These are phyloP conservation scores for Populus hybrid DNA, from an alignment of 441 rosid species.

Conservation along the genomic window DNA sequence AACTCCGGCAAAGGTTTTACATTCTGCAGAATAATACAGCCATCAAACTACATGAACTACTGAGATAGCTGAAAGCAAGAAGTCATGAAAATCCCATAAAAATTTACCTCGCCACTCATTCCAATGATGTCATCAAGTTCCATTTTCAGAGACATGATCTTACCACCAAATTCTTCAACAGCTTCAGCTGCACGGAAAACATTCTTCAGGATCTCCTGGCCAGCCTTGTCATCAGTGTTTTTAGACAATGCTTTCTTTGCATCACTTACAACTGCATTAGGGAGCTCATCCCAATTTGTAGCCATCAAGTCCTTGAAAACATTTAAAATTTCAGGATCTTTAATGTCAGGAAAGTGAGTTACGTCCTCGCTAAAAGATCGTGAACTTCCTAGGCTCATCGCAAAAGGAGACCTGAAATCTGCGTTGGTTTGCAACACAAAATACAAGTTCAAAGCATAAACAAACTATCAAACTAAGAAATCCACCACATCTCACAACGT, in stretches of 20 bases:
- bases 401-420: conserved; percentile 45
- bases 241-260: conserved; percentile 62
- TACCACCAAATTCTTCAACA: conserved; percentile 78
- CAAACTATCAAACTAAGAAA: background rate
- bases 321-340: conserved; percentile 48
- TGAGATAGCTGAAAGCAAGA: background rate
- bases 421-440: conserved; percentile 17
- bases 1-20: conserved; percentile 69
- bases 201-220: conserved; percentile 65
- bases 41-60: background rate
- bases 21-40: conserved; percentile 39
- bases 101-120: conserved; percentile 83
- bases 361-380: conserved; percentile 61
- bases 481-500: background rate
- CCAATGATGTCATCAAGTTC: conserved; percentile 89
- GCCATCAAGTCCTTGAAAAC: conserved; percentile 91
- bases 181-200: conserved; percentile 84
- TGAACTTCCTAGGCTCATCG: conserved; percentile 40
- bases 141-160: conserved; percentile 69
- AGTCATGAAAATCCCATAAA: background rate
- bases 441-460: background rate
- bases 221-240: conserved; percentile 59
- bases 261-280: conserved; percentile 39
- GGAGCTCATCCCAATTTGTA: conserved; percentile 70
- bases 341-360: conserved; percentile 58